Evolutionary conservation across 148 eudicot genomes (phyloP), one percentile per base, ranked within the genome.

Genomic region (Pouteria glomerata): DNA sequence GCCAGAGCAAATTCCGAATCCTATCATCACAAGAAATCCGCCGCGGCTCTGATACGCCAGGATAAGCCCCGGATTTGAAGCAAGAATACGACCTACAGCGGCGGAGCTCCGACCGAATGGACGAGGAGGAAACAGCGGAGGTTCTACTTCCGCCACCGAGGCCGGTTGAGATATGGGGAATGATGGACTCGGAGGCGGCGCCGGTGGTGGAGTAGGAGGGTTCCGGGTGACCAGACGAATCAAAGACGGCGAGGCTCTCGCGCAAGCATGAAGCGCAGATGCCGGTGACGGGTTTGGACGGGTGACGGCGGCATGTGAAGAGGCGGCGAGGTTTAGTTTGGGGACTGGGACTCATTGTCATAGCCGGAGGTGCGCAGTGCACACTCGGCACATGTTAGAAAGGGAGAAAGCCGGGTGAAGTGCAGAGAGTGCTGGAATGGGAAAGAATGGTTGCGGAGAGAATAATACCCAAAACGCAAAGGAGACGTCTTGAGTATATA

Each of bases 201-300:
- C 41, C 27, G 70, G 73, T 56, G 61, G 75, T 5, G 66, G 84
- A 31, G 29, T 87, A 37, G 16, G 82, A 23, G 55, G 77, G 0
- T 16, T 37, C 42, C 26, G 76, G 69, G 4, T 48, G 69, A 3
- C 30, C 69, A 27, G 78, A 53, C 1, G 88, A 80, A 69, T 76
- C 83, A 72, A 94, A 88, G 63, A 83, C 82, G 56, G 96, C 82
- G 82, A 95, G 96, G 56, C 97, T 96, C 14, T 95, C 92, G 21
- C 83, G 96, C 57, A 95, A 82, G 77, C 96, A 90, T 1, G 86
- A 76, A 19, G 94, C 81, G 79, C 97, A 92, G 70, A 92, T 83
- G n/a, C 89, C 86, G 66, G 96, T 85, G 68, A 81, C 68, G 0
- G 96, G 86, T 35, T 85, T 81, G 59, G 85, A 52, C 0, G 94